Conservation (phyloP, 1,284 basidiomycete species). For the Spongispora temasekensis region DNA sequence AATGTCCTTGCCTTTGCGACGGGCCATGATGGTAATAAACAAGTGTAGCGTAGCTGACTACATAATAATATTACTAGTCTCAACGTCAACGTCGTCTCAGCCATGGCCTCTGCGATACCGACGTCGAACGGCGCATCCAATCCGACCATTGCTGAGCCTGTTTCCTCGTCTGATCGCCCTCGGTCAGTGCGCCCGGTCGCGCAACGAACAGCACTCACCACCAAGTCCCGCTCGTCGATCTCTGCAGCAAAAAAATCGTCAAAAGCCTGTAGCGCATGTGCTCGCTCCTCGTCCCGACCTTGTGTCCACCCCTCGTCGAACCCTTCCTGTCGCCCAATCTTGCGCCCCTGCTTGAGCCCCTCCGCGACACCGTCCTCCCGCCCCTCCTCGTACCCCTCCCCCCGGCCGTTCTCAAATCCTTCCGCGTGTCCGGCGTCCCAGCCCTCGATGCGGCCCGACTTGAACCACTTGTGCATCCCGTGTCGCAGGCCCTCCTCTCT, state of each 20-base stretch:
- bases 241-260: slow-evolving; percentile 53
- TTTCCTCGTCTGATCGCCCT: slow-evolving; percentile 14
- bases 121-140: too few species aligned
- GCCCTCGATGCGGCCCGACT: slow-evolving; percentile 45
- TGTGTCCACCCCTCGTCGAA: slow-evolving; percentile 41
- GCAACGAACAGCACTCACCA: slow-evolving; percentile 33
- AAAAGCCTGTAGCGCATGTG: slow-evolving; percentile 53
- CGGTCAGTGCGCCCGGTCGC: too few species aligned
- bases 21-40: slow-evolving; percentile 29
- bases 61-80: too few species aligned
- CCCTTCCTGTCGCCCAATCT: slow-evolving; percentile 47
- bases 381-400: slow-evolving; percentile 50
- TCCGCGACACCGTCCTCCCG: slow-evolving; percentile 41
- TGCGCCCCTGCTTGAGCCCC: slow-evolving; percentile 45
- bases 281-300: slow-evolving; percentile 46
- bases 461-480: slow-evolving; percentile 42
- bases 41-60: too few species aligned
- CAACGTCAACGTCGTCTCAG: slow-evolving; percentile 8
- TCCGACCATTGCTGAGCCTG: slow-evolving; percentile 31
- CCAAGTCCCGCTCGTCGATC: slow-evolving; percentile 34
- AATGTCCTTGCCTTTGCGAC: slow-evolving; percentile 63
- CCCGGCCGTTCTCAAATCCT: slow-evolving; percentile 47
- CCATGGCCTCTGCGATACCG: slow-evolving; percentile 22
- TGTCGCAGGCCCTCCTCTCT: slow-evolving; percentile 43
- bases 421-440: slow-evolving; percentile 44